Base-by-base conservation (phyloP, 2,329 filamentous ascomycete species). In the Aspergillus ochraceoroseus region DNA sequence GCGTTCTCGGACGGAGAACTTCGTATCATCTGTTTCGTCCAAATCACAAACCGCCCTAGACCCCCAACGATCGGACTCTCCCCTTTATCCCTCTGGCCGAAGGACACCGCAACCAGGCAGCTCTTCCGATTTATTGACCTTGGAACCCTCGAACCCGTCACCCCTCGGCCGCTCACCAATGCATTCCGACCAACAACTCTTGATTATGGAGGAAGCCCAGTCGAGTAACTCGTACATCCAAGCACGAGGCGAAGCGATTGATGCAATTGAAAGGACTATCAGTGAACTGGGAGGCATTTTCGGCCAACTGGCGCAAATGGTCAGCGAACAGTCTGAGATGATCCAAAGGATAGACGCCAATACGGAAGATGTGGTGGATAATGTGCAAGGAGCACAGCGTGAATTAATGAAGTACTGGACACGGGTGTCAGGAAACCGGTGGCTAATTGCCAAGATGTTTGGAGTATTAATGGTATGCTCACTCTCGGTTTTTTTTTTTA, bases 381-480 rank as follows among this genome's bases (percentile, higher is more conserved):
- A 98, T 56, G 90, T 98, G n/a, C 80, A 95, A 59, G 92, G 92
- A 12, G 92, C 92, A 4, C 92, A 98, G 63, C 77, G 89, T 48
- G 90, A 98, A 67, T 64, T 98, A 58, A 79, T 98, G 69, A 95
- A 95, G 65, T 98, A 96, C 68, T 98, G 92, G 90, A 84, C 80
- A 18, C 77, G 89, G 27, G 89, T 96, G 18, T 92, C 87, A 41
- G 87, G 89, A 48, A 98, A 98, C 70, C 77, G 92, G 50, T 96
- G 90, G 92, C 70, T 98, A 50, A 82, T 96, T 54, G 88, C 88
- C 29, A 86, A 84, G 63, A 82, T 82, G 78, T 74, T 76, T 63
- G 73, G 90, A 46, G 87, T 95, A 34, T 68, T 96, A 55, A 95
- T 95, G 89, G 70, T 73, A 53, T 54, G 6, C 28, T 40, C 13